Evolutionary conservation across 2,329 filamentous ascomycete genomes (phyloP).

Genomic region (Juglanconis juglandina): DNA sequence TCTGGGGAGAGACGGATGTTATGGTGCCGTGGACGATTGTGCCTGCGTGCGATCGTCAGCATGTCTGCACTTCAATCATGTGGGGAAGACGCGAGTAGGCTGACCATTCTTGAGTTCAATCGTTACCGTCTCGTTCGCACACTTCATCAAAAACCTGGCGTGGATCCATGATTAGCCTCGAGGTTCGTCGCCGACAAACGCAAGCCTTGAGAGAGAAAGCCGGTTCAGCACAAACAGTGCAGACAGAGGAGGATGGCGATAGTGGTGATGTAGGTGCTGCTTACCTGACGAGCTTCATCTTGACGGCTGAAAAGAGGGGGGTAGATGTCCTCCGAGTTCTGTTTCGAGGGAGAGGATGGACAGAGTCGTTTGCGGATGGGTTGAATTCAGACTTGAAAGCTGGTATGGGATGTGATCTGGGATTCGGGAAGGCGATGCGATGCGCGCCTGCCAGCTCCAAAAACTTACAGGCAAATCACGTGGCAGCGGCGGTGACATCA

Average conservation of each 20-base stretch:
- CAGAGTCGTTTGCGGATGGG: not conserved
- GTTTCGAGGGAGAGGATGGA: not conserved
- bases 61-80: not conserved
- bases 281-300: slow-evolving; percentile 97
- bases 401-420: slow-evolving; percentile 1
- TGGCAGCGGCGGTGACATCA: not conserved
- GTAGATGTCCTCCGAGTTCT: not conserved
- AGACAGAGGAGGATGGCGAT: not conserved
- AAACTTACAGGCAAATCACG: not conserved
- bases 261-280: slow-evolving; percentile 31
- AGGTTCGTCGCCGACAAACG: slow-evolving; percentile 18
- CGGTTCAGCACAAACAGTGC: slow-evolving; percentile 28
- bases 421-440: not conserved
- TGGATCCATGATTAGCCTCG: slow-evolving; percentile 28
- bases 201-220: slow-evolving; percentile 21
- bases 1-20: slow-evolving; percentile 92
- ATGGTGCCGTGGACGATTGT: slow-evolving; percentile 97
- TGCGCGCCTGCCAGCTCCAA: not conserved
- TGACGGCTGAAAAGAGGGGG: slow-evolving; percentile 35
- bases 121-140: slow-evolving; percentile 95
- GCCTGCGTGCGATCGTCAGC: slow-evolving; percentile 47
- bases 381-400: not conserved
- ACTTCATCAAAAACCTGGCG: slow-evolving; percentile 96
- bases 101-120: slow-evolving; percentile 97
- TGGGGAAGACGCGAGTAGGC: slow-evolving; percentile 11